phyloP scores from a whole-genome alignment of 2,329 filamentous ascomycete genomes.

The Ceratocystis cubensis region DNA sequence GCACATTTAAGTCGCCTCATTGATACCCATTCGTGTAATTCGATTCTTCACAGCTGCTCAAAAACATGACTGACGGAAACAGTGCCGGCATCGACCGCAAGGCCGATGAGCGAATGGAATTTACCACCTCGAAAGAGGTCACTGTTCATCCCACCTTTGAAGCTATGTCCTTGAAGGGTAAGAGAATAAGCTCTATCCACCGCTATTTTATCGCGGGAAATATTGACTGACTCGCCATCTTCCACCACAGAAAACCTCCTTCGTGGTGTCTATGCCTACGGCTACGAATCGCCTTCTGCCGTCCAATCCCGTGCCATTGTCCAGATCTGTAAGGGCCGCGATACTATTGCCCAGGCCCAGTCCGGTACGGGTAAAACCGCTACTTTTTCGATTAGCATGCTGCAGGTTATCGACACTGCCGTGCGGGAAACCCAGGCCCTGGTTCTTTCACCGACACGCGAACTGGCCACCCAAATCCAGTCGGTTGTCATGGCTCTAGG shows the following conservation, averaged over 20 bases:
- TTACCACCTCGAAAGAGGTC: slow-evolving; percentile 95
- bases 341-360: slow-evolving; percentile 96
- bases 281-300: slow-evolving; percentile 94
- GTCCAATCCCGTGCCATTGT: slow-evolving; percentile 97
- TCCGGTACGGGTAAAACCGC: slow-evolving; percentile 95
- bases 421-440: slow-evolving; percentile 89
- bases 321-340: slow-evolving; percentile 96
- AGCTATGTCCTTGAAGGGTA: slow-evolving; percentile 86
- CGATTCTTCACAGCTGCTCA: too few relatives aligned
- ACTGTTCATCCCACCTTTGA: slow-evolving; percentile 88
- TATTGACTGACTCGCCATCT: not conserved
- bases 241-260: slow-evolving; percentile 61
- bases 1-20: slow-evolving; percentile 27
- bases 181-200: slow-evolving; percentile 16
- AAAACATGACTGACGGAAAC: slow-evolving; percentile 61
- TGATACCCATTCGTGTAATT: too few relatives aligned
- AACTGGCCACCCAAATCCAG: slow-evolving; percentile 96
- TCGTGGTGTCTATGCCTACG: slow-evolving; percentile 94
- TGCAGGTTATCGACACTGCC: slow-evolving; percentile 89
- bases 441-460: slow-evolving; percentile 87
- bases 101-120: slow-evolving; percentile 93
- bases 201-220: not conserved
- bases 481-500: slow-evolving; percentile 99
- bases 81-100: slow-evolving; percentile 66
- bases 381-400: slow-evolving; percentile 90